phyloP scores from a whole-genome alignment of 2,329 filamentous ascomycete genomes.

The Rhynchosporium graminicola region DNA sequence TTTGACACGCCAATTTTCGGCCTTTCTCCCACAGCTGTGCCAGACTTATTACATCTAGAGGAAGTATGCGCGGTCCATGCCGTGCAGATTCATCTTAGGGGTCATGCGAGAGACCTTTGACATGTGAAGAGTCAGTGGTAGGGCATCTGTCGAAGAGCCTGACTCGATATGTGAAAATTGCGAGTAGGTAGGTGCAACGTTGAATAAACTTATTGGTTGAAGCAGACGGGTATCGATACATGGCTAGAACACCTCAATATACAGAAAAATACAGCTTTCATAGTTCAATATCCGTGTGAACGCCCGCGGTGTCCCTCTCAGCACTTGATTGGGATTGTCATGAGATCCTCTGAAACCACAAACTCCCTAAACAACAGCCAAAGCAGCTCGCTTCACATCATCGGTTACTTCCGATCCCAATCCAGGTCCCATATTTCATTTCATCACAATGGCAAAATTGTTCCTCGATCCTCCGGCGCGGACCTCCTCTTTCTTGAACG shows the following conservation, averaged over 20 bases:
- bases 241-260: not conserved
- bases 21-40: slow-evolving; percentile 5
- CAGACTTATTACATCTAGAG: not conserved
- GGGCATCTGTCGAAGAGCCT: not conserved
- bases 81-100: slow-evolving; percentile 5
- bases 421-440: slow-evolving; percentile 30
- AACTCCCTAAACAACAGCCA: not conserved
- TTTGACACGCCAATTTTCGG: slow-evolving; percentile 6
- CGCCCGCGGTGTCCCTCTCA: slow-evolving; percentile 26
- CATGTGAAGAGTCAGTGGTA: not conserved
- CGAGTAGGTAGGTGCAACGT: not conserved
- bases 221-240: not conserved
- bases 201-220: too few relatives aligned
- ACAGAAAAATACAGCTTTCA: not conserved
- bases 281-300: not conserved
- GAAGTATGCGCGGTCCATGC: slow-evolving; percentile 1
- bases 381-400: too few relatives aligned
- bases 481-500: slow-evolving; percentile 73
- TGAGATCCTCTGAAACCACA: not conserved
- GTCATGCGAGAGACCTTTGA: not conserved
- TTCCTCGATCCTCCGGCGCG: slow-evolving; percentile 77
- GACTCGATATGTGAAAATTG: not conserved
- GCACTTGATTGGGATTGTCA: slow-evolving; percentile 33
- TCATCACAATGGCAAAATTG: slow-evolving; percentile 83
- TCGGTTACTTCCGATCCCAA: not conserved